phyloP scores from a whole-genome alignment of 805 yeast genomes.

The Candida incommunis region DNA sequence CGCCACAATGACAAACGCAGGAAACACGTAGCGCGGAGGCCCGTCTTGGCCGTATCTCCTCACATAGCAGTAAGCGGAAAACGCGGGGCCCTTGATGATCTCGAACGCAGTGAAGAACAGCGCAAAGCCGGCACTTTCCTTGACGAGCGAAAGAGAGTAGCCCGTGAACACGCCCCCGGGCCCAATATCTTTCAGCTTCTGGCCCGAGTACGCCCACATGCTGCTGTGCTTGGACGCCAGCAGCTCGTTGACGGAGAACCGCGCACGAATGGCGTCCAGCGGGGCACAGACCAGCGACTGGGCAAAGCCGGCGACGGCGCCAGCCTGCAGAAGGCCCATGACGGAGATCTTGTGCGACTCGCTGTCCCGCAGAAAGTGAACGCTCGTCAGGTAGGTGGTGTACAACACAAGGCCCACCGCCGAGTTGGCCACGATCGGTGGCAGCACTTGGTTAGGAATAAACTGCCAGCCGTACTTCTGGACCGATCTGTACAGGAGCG shows the following conservation, averaged over 20 bases:
- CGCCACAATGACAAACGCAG: constrained; percentile 60
- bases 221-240: constrained; percentile 53
- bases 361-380: constrained; percentile 11
- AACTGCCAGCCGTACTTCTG: constrained; percentile 73
- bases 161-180: constrained; percentile 83
- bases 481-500: constrained; percentile 56
- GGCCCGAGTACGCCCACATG: constrained; percentile 62
- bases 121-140: constrained; percentile 75
- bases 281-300: constrained; percentile 93
- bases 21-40: constrained; percentile 26
- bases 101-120: constrained; percentile 74
- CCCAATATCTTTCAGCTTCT: constrained; percentile 61
- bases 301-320: constrained; percentile 71
- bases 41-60: constrained; percentile 12
- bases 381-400: constrained; percentile 52
- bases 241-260: constrained; percentile 66
- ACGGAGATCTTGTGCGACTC: constrained; percentile 19
- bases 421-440: constrained; percentile 80
- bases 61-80: constrained; percentile 15
- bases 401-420: constrained; percentile 80
- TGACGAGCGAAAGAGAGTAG: constrained; percentile 57
- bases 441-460: constrained; percentile 72
- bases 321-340: constrained; percentile 58
- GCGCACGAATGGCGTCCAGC: constrained; percentile 74
- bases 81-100: constrained; percentile 43